These are phyloP conservation scores for Coniophora puteana DNA, from an alignment of 1,284 basidiomycete species.

Conservation along the genomic window DNA sequence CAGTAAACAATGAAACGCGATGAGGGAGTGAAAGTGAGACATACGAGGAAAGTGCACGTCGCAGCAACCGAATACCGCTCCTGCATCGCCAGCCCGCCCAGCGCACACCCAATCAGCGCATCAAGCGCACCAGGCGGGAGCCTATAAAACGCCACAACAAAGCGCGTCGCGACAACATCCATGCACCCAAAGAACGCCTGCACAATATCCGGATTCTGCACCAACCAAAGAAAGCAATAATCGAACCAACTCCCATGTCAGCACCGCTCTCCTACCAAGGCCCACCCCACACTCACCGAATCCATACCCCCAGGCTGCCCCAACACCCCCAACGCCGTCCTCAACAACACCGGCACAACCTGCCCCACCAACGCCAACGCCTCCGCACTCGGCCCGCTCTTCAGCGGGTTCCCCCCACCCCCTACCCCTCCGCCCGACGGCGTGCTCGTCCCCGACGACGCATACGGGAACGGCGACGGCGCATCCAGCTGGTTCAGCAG, in stretches of 20 bases:
- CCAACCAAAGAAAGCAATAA: background rate
- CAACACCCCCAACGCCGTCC: slow-evolving; percentile 56
- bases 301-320: slow-evolving; percentile 65
- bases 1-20: background rate
- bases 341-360: slow-evolving; percentile 57
- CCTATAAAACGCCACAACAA: slow-evolving; percentile 66
- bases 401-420: too few relatives aligned
- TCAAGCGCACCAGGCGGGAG: slow-evolving; percentile 66
- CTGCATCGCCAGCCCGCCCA: slow-evolving; percentile 69
- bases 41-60: slow-evolving; percentile 77
- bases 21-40: slow-evolving; percentile 24
- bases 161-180: slow-evolving; percentile 70
- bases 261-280: background rate
- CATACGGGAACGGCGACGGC: slow-evolving; percentile 47
- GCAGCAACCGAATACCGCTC: slow-evolving; percentile 86
- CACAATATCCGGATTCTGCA: slow-evolving; percentile 82
- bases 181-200: slow-evolving; percentile 84
- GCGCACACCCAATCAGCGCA: slow-evolving; percentile 69
- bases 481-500: slow-evolving; percentile 79
- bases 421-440: slow-evolving; percentile 33
- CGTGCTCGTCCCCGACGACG: too few relatives aligned
- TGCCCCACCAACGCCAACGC: slow-evolving; percentile 44
- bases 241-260: slow-evolving; percentile 11
- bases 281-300: slow-evolving; percentile 42
- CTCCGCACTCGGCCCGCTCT: slow-evolving; percentile 36